A percentile compares a stretch with the other conserved stretches of the same genome.
phyloP scores from a whole-genome alignment of 495 filamentous ascomycete genomes.

The Penicillium parvum region DNA sequence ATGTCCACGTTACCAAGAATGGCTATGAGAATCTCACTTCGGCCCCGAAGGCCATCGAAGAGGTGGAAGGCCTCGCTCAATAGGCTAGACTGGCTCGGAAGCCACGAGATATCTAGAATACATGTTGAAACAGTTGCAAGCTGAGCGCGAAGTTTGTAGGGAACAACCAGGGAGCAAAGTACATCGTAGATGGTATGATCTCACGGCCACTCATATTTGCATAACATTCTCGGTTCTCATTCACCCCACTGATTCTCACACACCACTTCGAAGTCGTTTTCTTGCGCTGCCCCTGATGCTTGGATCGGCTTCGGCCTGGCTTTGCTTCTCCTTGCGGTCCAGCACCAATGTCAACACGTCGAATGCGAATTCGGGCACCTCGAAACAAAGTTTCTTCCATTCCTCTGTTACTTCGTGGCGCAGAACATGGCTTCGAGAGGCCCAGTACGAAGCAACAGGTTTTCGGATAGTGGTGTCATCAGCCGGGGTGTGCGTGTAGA shows the following conservation, averaged over 20 bases:
- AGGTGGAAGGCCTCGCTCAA: slow-evolving; percentile 54
- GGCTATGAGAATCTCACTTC: slow-evolving; percentile 80
- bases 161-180: not conserved
- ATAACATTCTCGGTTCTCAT: not conserved
- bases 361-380: slow-evolving; percentile 85
- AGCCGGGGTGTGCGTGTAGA: slow-evolving; percentile 69
- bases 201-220: too few species aligned
- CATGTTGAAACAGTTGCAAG: not conserved
- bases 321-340: slow-evolving; percentile 59
- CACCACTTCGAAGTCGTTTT: slow-evolving; percentile 30
- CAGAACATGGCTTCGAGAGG: slow-evolving; percentile 69
- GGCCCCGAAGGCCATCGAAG: slow-evolving; percentile 64
- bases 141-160: not conserved
- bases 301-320: slow-evolving; percentile 24
- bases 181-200: not conserved
- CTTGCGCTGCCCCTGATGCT: slow-evolving; percentile 28
- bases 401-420: slow-evolving; percentile 78
- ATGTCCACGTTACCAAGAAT: slow-evolving; percentile 72
- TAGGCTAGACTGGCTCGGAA: slow-evolving; percentile 5
- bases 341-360: slow-evolving; percentile 75
- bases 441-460: slow-evolving; percentile 90
- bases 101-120: not conserved
- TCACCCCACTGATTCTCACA: slow-evolving; percentile 1
- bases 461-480: slow-evolving; percentile 71
- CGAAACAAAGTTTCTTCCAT: slow-evolving; percentile 76